Conservation (phyloP, 768 basidiomycete species). For the Hysterangium stoloniferum region DNA sequence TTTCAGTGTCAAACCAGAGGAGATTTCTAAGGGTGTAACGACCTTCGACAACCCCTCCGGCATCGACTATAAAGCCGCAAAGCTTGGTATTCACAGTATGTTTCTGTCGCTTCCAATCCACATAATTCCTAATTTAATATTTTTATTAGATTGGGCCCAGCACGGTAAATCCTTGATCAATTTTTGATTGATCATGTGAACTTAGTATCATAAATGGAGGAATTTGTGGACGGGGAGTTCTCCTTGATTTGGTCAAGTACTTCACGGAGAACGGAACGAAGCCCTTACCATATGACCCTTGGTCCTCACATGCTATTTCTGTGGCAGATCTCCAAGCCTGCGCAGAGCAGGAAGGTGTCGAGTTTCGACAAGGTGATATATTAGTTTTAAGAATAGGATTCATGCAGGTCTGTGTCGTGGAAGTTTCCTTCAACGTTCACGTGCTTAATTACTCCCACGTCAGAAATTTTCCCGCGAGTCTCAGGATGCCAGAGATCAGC, state of each 20-base stretch:
- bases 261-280: conserved; percentile 30
- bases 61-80: conserved; percentile 39
- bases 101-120: neutral
- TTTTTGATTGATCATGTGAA: too few relatives aligned
- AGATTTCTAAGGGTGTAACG: neutral
- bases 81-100: conserved; percentile 63
- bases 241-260: conserved; percentile 55
- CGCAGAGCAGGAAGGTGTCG: conserved; percentile 49
- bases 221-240: conserved; percentile 62
- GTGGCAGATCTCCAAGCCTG: conserved; percentile 51
- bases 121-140: neutral
- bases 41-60: conserved; percentile 26
- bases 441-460: too few relatives aligned
- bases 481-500: neutral
- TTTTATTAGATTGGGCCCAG: conserved; percentile 50
- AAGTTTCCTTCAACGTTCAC: neutral
- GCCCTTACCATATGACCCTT: conserved; percentile 54
- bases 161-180: conserved; percentile 29
- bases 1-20: neutral
- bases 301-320: conserved; percentile 45
- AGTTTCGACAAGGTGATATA: conserved; percentile 53
- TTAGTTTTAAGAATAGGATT: conserved; percentile 57
- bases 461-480: neutral
- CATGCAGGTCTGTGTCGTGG: conserved; percentile 28
- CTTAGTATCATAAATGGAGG: conserved; percentile 18